Evolutionary conservation across 345 rosid species (phyloP), one percentile per base, ranked within the genome.

Genomic region (Eucalyptus regnans): DNA sequence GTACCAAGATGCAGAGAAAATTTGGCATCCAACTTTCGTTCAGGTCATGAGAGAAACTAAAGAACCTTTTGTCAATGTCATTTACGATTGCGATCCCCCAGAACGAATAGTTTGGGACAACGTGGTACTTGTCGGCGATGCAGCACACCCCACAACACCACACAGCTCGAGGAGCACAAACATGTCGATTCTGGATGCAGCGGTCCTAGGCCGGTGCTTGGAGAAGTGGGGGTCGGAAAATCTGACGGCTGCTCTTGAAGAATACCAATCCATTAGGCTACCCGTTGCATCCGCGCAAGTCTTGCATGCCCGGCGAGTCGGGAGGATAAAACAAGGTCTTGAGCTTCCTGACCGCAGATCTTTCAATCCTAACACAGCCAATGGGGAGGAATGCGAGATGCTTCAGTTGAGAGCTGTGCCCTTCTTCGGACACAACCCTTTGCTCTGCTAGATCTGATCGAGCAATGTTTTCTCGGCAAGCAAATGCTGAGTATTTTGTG

Each of bases 61-160:
- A 9, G 94, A 95, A 46, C 98, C 99, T 50, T 96, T 96, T 92
- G 83, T 96, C 46, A 97, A 96, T 86, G 91, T 91, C 44, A 95
- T 96, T 22, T 97, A 96, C 86, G 99, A 97, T 88, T 92, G 89
- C 68, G 96, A 96, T 50, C 41, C 97, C 97, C 88, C 95, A 12
- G 87, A 91, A 51, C 89, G 87, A 87, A 88, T 95, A 31, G 87
- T 90, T 56, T 93, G 94, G 96, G 94, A 90, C 88, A 93, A 93
- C 51, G 93, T 93, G 12, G 96, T 94, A 56, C 88, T 96, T n/a
- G 80, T 95, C 1, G 99, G 98, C 46, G 98, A 97, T 48, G 97
- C 98, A 4, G 97, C 99, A 54, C 99, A 96, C 89, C 98, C 99
- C 41, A 92, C 93, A 8, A 94, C 95, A 29, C 98, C 99, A 88